These are phyloP conservation scores for Exophiala dermatitidis DNA, from an alignment of 2,329 filamentous ascomycete genomes.

Conservation along the genomic window DNA sequence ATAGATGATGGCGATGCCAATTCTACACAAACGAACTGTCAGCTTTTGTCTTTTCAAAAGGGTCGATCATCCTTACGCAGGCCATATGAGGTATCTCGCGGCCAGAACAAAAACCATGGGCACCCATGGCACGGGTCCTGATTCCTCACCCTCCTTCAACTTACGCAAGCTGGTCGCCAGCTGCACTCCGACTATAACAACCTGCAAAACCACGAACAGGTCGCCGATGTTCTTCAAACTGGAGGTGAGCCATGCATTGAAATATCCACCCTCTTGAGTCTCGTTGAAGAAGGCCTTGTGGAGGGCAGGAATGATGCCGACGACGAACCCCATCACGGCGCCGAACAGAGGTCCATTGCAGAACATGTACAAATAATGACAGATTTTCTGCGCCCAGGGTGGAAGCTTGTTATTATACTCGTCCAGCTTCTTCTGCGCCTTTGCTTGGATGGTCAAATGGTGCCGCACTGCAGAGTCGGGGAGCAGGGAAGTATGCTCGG, in stretches of 20 bases:
- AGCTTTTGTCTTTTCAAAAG: background rate
- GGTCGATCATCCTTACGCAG: constrained; percentile 29
- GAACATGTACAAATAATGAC: constrained; percentile 42
- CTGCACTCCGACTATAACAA: constrained; percentile 60
- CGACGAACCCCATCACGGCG: constrained; percentile 49
- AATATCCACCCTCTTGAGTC: constrained; percentile 52
- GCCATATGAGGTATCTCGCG: constrained; percentile 56
- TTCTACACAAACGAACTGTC: constrained; percentile 1
- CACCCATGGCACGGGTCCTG: constrained; percentile 40
- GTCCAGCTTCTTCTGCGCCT: background rate
- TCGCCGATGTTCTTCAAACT: constrained; percentile 55
- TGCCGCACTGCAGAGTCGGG: constrained; percentile 28
- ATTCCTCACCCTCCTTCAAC: constrained; percentile 40
- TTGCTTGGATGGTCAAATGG: background rate
- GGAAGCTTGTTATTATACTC: background rate
- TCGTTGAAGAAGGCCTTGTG: constrained; percentile 56
- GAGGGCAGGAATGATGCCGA: constrained; percentile 53
- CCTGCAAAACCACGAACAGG: constrained; percentile 57
- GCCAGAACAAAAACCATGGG: constrained; percentile 47
- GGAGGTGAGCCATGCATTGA: constrained; percentile 59
- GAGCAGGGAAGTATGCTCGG: constrained; percentile 42
- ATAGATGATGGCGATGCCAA: constrained; percentile 51
- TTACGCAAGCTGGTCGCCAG: constrained; percentile 48
- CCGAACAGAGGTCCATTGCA: constrained; percentile 56
- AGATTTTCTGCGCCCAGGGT: constrained; percentile 26